Evolutionary conservation across 2,329 filamentous ascomycete species (phyloP), one percentile per base, ranked within the genome.

Genomic region (Metarhizium humberi): DNA sequence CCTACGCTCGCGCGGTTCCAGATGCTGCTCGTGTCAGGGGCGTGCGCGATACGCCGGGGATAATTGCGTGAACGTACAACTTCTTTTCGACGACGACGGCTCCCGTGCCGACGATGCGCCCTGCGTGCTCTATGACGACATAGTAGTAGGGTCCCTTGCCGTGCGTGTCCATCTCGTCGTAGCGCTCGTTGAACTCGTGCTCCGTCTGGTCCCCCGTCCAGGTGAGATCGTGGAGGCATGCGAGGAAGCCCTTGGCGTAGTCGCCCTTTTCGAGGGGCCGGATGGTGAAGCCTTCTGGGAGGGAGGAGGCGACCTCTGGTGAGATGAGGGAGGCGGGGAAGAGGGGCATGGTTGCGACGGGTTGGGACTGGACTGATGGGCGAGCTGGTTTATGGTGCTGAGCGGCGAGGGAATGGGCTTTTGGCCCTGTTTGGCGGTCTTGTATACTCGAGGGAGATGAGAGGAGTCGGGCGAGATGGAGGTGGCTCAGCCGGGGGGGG

Each of bases 21-120:
- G 59, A 88, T 87, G 62, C 79, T 81, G 48, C 6, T 20, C 4
- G 10, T 13, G 51, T 52, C 16, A 52, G 25, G 6, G 8, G 8
- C 18, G 18, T n/a, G 14, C 32, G 7, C 1, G 2, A 34, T 34
- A 34, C 10, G 32, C 32, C 0, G 3, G 29, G 18, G 34, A 16
- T 32, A 25, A 25, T 25, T 25, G 25, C 25, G 32, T 11, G 32
- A 11, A 38, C 79, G 59, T 67, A 85, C 82, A 88, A 88, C 71
- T 92, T 92, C 73, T 85, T 80, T 77, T 94, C 89, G 40, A 90
- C 86, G 58, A 94, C 77, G 67, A 94, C 71, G 46, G 83, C 83
- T 0, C 89, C 89, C 0, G 88, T 91, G 6, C 85, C 88, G 14
- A 92, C 87, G 54, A 92, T 79, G 56, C 75, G 75, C 25, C 71